Evolutionary conservation across 306 rosid genomes (phyloP).

Genomic region (Calophaca sinica): DNA sequence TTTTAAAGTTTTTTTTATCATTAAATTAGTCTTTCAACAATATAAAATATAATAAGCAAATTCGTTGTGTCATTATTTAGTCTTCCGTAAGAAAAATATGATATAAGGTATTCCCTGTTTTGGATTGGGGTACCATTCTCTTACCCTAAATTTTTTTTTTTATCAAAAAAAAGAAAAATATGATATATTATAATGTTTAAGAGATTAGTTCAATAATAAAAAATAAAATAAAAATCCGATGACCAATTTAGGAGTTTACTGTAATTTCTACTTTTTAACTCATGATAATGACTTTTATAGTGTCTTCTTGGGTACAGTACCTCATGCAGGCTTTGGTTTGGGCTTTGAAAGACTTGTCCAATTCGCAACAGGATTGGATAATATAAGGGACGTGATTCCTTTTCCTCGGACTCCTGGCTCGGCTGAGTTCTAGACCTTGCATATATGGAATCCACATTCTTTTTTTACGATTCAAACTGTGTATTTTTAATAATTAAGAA

Average conservation of each 20-base stretch:
- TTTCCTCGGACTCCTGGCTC: slow-evolving; percentile 93
- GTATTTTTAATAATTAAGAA: slow-evolving; percentile 3
- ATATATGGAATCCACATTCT: slow-evolving; percentile 14
- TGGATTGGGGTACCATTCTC: too few relatives aligned
- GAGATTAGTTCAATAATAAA: background rate
- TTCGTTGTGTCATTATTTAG: background rate
- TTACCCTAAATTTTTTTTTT: too few relatives aligned
- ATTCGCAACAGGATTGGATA: slow-evolving; percentile 92
- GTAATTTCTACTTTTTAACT: background rate
- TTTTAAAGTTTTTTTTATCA: background rate
- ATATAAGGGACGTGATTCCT: slow-evolving; percentile 88
- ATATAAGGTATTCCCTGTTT: too few relatives aligned
- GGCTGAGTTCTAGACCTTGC: slow-evolving; percentile 68
- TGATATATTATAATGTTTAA: background rate
- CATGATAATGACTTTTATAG: slow-evolving; percentile 11
- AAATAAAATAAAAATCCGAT: too few relatives aligned
- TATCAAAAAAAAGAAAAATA: background rate
- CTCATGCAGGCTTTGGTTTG: slow-evolving; percentile 95
- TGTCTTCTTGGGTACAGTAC: slow-evolving; percentile 64
- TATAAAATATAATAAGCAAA: background rate
- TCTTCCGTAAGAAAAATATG: background rate
- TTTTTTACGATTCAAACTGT: slow-evolving; percentile 1
- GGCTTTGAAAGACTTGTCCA: slow-evolving; percentile 97
- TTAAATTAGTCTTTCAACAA: background rate
- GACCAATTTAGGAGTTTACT: background rate